Percentiles rank a stretch among this genome's conserved stretches.
These are phyloP conservation scores for Basipetospora chlamydospora DNA, from an alignment of 2,329 filamentous ascomycete species.

Conservation along the genomic window DNA sequence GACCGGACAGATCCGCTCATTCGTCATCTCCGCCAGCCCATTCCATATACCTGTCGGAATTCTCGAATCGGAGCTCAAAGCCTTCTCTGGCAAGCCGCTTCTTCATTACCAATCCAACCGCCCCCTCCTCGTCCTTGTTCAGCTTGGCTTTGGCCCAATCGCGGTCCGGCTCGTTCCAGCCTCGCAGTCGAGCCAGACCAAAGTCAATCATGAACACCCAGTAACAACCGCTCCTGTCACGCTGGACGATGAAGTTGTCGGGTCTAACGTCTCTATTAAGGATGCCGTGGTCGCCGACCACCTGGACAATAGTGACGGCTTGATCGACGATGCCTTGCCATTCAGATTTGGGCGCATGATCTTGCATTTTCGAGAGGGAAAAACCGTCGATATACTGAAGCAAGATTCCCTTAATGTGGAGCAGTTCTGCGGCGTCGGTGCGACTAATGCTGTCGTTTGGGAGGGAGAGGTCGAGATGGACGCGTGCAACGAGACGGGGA, in stretches of 20 bases:
- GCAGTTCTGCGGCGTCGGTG: constrained; percentile 4
- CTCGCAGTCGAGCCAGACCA: constrained; percentile 10
- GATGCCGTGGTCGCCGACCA: constrained; percentile 12
- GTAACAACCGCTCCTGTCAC: background rate
- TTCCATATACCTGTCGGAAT: constrained; percentile 1
- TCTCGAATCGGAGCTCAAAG: constrained; percentile 1
- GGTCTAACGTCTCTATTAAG: constrained; percentile 12
- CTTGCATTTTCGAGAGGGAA: constrained; percentile 5
- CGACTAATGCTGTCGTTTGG: background rate
- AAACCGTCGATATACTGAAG: constrained; percentile 11
- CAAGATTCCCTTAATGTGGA: constrained; percentile 9
- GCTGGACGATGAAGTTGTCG: constrained; percentile 12
- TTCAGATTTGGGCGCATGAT: constrained; percentile 2
- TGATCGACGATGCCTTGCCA: constrained; percentile 6
- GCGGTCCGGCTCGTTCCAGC: constrained; percentile 10
- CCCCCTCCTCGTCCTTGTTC: constrained; percentile 12
- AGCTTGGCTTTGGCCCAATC: constrained; percentile 11
- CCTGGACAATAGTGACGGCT: constrained; percentile 6
- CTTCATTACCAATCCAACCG: constrained; percentile 10
- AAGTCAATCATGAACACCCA: constrained; percentile 15
- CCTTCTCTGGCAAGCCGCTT: constrained; percentile 5
- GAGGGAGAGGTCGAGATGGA: constrained; percentile 6
- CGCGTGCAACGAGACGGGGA: constrained; percentile 9
- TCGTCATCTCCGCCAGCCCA: background rate
- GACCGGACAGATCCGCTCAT: background rate